Base-by-base conservation (phyloP, 805 yeast species). In the Candida michaelii region DNA sequence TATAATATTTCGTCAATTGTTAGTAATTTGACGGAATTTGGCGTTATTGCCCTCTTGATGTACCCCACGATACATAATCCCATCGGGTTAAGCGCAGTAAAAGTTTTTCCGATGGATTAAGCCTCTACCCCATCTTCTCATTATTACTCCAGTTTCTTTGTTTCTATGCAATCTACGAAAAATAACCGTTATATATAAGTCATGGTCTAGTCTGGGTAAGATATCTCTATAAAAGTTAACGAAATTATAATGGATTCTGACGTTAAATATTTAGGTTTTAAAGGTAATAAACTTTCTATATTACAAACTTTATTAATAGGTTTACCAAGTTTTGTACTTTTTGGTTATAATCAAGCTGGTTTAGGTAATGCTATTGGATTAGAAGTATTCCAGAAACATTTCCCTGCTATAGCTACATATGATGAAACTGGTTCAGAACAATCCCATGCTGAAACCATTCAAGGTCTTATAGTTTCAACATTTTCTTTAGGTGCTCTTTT, bases 331-430 rank as follows among this genome's bases (percentile, higher is more conserved):
- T 37, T 37, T 30, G 27, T 37, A 4, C 40, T 37, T 30, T 39
- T 39, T 23, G 42, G 42, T 39, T 39, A 39, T 39, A 39, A 39
- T 16, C 42, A 39, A 17, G 30, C 42, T 27, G 35, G 35, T 2
- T 16, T 39, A 4, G 35, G 36, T 23, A 30, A 30, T 21, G 14
- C 24, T 13, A 23, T 39, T 5, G 21, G 30, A n/a, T 30, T 39
- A 15, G 36, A 30, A 30, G 35, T 18, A 9, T 39, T 39, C 12
- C 42, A 39, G 30, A 23, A 31, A 9, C 42, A 30, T 30, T 39
- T 39, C 36, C 42, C 42, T 3, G n/a, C 16, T 5, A 30, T 30
- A 3, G 30, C 42, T 24, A 30, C 42, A 6, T 24, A 10, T 30
- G 25, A 31, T 24, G 23, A 30, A 23, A 12, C 10, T 21, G 36